Evolutionary conservation across 2,329 filamentous ascomycete species (phyloP).

Genomic region (Xylariaceae sp.): DNA sequence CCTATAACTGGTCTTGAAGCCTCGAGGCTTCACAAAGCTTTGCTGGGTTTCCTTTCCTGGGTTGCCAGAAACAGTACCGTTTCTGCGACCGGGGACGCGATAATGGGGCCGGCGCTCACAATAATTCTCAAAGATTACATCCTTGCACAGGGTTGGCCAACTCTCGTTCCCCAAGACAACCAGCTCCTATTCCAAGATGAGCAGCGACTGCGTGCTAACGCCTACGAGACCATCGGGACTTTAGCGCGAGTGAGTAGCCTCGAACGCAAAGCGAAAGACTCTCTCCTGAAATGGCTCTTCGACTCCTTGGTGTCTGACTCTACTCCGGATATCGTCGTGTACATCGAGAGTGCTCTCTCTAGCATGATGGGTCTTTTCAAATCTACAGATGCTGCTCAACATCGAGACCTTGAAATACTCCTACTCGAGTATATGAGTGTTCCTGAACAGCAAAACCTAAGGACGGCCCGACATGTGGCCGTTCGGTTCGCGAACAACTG

Average conservation of each 20-base stretch:
- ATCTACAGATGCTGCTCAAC: constrained; percentile 28
- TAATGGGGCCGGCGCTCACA: constrained; percentile 65
- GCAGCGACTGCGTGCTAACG: constrained; percentile 66
- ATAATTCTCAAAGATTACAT: constrained; percentile 67
- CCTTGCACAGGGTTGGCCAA: constrained; percentile 77
- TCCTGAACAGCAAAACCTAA: constrained; percentile 47
- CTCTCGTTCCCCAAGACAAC: constrained; percentile 43
- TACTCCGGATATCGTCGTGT: constrained; percentile 70
- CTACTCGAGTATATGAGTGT: constrained; percentile 64
- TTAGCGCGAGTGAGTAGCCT: constrained; percentile 62
- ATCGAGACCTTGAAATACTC: constrained; percentile 43
- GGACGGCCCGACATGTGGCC: constrained; percentile 73
- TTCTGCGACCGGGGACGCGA: constrained; percentile 49
- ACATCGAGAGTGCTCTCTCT: constrained; percentile 83
- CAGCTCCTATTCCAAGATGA: constrained; percentile 49
- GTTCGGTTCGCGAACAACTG: constrained; percentile 89
- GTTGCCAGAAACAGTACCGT: constrained; percentile 67
- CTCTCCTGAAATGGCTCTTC: constrained; percentile 71
- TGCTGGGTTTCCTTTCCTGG: constrained; percentile 85
- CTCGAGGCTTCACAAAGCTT: constrained; percentile 71
- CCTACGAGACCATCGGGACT: constrained; percentile 86
- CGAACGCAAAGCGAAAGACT: constrained; percentile 47
- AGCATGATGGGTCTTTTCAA: constrained; percentile 55
- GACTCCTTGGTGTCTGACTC: constrained; percentile 75
- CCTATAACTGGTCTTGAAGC: constrained; percentile 62